phyloP scores from a whole-genome alignment of 1,284 basidiomycete genomes.

The Cryptococcus depauperatus region DNA sequence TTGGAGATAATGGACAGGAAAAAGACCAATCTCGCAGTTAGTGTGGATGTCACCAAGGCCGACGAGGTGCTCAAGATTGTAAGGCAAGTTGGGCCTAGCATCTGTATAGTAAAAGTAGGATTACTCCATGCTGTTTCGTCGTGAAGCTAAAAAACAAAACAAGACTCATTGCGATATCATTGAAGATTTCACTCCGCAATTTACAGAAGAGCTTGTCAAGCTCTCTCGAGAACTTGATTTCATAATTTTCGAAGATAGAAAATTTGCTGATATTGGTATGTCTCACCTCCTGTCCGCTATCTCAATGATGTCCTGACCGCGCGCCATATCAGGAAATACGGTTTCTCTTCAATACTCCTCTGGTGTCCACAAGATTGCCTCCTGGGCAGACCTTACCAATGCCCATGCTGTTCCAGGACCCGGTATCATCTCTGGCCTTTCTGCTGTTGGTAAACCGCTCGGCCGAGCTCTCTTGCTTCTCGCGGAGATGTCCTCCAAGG shows the following conservation, averaged over 20 bases:
- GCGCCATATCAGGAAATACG: constrained; percentile 67
- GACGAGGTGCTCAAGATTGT: constrained; percentile 77
- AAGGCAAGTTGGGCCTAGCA: constrained; percentile 75
- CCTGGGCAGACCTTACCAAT: constrained; percentile 96
- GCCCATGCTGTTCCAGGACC: constrained; percentile 93
- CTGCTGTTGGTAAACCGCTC: constrained; percentile 73
- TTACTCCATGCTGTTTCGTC: not conserved
- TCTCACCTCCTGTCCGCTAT: constrained; percentile 3
- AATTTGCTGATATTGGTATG: constrained; percentile 97
- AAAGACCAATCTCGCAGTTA: constrained; percentile 85
- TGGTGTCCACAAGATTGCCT: constrained; percentile 87
- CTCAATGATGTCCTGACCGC: not conserved
- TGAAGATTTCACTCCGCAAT: constrained; percentile 73
- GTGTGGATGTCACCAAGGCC: constrained; percentile 84
- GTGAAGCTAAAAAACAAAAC: not conserved
- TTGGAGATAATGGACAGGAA: constrained; percentile 82
- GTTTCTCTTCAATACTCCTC: constrained; percentile 90
- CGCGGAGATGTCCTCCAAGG: constrained; percentile 93
- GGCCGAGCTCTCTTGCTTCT: constrained; percentile 82
- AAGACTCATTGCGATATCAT: constrained; percentile 97
- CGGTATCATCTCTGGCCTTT: constrained; percentile 80
- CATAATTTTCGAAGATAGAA: constrained; percentile 95
- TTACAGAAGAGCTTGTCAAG: constrained; percentile 62
- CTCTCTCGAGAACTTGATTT: constrained; percentile 82
- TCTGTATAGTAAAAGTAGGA: constrained; percentile 87